Percentiles rank a stretch among this genome's conserved stretches.
phyloP scores from a whole-genome alignment of 768 basidiomycete genomes.

The Xerocomellus amylosporus region DNA sequence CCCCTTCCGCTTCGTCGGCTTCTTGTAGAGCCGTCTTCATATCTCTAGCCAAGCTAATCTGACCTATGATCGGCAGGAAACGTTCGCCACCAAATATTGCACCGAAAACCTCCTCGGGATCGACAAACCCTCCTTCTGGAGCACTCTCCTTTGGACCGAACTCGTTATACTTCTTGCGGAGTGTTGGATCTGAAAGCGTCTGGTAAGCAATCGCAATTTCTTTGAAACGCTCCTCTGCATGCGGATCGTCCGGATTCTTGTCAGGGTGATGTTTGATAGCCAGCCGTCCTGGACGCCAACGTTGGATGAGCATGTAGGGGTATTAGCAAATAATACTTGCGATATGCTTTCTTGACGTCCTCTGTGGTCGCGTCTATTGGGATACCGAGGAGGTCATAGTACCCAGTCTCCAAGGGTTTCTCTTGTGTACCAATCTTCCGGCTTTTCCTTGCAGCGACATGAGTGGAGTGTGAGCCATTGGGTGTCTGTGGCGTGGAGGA shows the following conservation, averaged over 20 bases:
- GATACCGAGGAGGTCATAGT: slow-evolving; percentile 84
- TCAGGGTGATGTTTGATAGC: slow-evolving; percentile 92
- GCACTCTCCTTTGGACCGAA: slow-evolving; percentile 83
- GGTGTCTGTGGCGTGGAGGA: slow-evolving; percentile 14
- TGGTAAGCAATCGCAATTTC: slow-evolving; percentile 88
- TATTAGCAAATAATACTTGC: slow-evolving; percentile 36
- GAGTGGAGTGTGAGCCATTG: slow-evolving; percentile 21
- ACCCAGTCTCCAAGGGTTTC: slow-evolving; percentile 82
- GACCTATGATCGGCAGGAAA: slow-evolving; percentile 84
- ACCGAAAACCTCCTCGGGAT: slow-evolving; percentile 79
- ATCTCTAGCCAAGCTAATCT: slow-evolving; percentile 82
- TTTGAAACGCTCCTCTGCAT: slow-evolving; percentile 86
- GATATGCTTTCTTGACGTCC: slow-evolving; percentile 90
- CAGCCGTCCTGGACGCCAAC: slow-evolving; percentile 52
- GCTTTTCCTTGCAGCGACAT: slow-evolving; percentile 40
- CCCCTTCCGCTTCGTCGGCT: slow-evolving; percentile 65
- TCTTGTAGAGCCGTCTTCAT: slow-evolving; percentile 94
- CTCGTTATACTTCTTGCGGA: slow-evolving; percentile 87
- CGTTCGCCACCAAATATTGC: slow-evolving; percentile 88
- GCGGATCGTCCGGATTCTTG: slow-evolving; percentile 86
- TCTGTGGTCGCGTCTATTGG: slow-evolving; percentile 72
- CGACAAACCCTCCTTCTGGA: slow-evolving; percentile 81
- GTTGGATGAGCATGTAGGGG: background rate
- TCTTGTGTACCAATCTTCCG: slow-evolving; percentile 89
- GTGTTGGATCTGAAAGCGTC: slow-evolving; percentile 71